Percentiles rank a stretch among this genome's conserved stretches.
Conservation (phyloP, 306 rosid species). For the Prunus davidiana region DNA sequence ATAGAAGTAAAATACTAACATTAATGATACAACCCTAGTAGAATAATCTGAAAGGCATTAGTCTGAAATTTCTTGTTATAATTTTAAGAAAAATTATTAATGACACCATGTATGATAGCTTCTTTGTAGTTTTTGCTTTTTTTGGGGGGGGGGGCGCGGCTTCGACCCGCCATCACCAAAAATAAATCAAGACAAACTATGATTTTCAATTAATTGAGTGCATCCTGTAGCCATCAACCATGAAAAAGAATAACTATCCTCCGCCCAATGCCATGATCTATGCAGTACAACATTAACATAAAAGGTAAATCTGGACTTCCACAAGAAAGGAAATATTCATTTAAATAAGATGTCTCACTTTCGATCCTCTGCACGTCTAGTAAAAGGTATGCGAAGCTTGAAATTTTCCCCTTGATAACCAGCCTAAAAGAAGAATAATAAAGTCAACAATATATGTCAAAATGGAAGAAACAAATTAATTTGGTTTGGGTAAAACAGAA, state of each 20-base stretch:
- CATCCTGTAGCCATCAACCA: neutral
- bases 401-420: constrained; percentile 62
- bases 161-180: no score
- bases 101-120: no score
- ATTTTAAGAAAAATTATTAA: neutral
- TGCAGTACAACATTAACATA: neutral
- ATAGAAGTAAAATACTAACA: no score
- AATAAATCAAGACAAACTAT: neutral
- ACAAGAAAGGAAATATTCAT: neutral
- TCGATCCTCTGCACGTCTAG: constrained; percentile 82
- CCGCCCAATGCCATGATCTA: neutral
- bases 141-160: no score
- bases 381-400: constrained; percentile 93
- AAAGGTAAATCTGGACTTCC: constrained; percentile 11
- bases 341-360: constrained; percentile 57
- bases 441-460: constrained; percentile 14
- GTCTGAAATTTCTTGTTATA: neutral
- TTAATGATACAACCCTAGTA: no score
- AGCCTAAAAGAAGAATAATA: constrained; percentile 40
- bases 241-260: neutral
- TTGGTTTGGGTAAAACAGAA: neutral
- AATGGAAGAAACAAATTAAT: constrained; percentile 2
- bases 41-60: neutral
- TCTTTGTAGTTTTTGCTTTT: no score
- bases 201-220: neutral